These are phyloP conservation scores for Cytospora leucostoma DNA, from an alignment of 2,329 filamentous ascomycete species.

Conservation along the genomic window DNA sequence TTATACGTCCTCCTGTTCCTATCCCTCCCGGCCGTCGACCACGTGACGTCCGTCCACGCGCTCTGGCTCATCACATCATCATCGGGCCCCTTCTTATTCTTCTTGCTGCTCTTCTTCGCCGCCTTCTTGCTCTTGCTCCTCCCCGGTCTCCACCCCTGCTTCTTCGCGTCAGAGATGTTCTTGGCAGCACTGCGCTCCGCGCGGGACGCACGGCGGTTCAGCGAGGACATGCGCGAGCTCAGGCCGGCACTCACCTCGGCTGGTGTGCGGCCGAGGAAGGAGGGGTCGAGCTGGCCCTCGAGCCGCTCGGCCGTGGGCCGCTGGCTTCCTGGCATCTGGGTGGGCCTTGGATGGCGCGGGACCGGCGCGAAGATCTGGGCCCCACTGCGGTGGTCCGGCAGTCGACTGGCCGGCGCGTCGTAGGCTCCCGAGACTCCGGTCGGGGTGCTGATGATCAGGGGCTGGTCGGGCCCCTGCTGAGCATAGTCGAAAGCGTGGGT, in stretches of 20 bases:
- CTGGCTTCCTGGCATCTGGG: slow-evolving; percentile 37
- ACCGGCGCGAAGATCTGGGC: slow-evolving; percentile 56
- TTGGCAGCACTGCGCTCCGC: slow-evolving; percentile 62
- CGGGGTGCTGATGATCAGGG: slow-evolving; percentile 63
- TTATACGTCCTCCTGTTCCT: slow-evolving; percentile 13
- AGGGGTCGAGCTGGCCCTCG: slow-evolving; percentile 38
- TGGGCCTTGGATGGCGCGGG: slow-evolving; percentile 50
- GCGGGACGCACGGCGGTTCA: slow-evolving; percentile 54
- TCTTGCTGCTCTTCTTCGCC: slow-evolving; percentile 42
- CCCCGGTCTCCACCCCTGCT: slow-evolving; percentile 52
- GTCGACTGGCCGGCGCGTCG: slow-evolving; percentile 45
- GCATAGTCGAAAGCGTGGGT: slow-evolving; percentile 27
- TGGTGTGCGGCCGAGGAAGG: slow-evolving; percentile 13
- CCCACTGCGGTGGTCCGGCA: slow-evolving; percentile 39
- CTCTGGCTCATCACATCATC: slow-evolving; percentile 47
- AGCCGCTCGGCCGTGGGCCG: slow-evolving; percentile 55
- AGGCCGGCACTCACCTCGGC: slow-evolving; percentile 32
- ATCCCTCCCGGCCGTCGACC: slow-evolving; percentile 31
- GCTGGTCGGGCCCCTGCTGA: slow-evolving; percentile 47
- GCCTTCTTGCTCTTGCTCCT: slow-evolving; percentile 42
- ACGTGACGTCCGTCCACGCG: slow-evolving; percentile 56
- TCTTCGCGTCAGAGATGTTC: slow-evolving; percentile 63
- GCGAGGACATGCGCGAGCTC: slow-evolving; percentile 43
- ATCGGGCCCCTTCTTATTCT: slow-evolving; percentile 35
- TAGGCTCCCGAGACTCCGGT: slow-evolving; percentile 56